Evolutionary conservation across 2,329 filamentous ascomycete species (phyloP), one percentile per base, ranked within the genome.

Genomic region (Penicillium verrucosum): DNA sequence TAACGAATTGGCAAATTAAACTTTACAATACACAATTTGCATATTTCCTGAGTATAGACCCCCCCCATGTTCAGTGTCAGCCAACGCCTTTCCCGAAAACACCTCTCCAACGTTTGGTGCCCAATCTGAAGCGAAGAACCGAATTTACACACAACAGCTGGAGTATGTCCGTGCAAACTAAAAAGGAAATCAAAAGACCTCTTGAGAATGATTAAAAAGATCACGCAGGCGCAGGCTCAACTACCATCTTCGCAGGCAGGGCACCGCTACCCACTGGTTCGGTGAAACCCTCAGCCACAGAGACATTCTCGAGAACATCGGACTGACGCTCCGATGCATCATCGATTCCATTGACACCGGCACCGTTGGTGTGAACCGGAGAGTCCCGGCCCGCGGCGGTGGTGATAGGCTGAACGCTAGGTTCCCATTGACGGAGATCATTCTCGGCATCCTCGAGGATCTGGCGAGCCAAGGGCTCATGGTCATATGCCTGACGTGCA

Each of bases 401-500:
- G 16, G 74, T 69, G 52, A 88, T 80, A 2, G 83, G 82, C 61
- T 85, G 82, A 12, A 83, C 68, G 27, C 75, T 77, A 29, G 82
- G 75, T 54, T 79, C 75, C 90, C 93, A 97, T 40, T 85, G 82
- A 53, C 87, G 85, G 59, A 99, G 84, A 65, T 96, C 90, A 52
- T 90, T 88, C 75, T 99, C 94, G 41, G 92, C 92, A 60, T 97
- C 92, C 68, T 95, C 94, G 27, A 99, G 84, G 44, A 97, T 85
- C 72, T 95, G 89, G 51, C 91, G 86, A 2, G 90, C 91, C 62
- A 88, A 85, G 12, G 82, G 78, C 9, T 77, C 79, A 56, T 87
- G 78, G 36, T 84, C 79, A 70, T 94, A 97, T 0, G 81, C 75
- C n/a, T 82, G 80, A 49, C 88, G 86, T 16, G 81, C 74, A 71